These are phyloP conservation scores for Plasmodium fragile DNA, from an alignment of 169 alveolate species.

Conservation along the genomic window DNA sequence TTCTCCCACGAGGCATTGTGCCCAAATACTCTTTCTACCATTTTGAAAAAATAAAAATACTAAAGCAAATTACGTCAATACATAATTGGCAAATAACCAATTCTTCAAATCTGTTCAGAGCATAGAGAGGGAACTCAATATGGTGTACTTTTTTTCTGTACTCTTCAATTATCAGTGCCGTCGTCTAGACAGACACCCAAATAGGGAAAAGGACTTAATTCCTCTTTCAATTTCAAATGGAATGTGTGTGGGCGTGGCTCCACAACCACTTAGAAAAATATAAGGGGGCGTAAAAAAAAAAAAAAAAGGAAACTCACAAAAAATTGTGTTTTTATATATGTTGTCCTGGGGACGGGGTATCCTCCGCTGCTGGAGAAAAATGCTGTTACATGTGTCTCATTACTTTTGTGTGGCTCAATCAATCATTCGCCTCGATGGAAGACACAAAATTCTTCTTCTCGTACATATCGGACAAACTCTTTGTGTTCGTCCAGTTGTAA, in stretches of 20 bases:
- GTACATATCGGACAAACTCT: background rate
- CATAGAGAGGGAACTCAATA: background rate
- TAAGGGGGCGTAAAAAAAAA: background rate
- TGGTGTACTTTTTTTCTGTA: background rate
- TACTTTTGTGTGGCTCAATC: background rate
- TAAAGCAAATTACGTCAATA: background rate
- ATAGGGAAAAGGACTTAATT: background rate
- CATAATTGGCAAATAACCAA: background rate
- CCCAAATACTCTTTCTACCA: background rate
- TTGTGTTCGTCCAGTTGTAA: conserved; percentile 36
- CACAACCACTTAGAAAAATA: no score
- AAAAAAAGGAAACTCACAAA: no score
- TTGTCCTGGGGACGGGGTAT: background rate
- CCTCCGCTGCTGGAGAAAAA: background rate
- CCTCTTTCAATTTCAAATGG: background rate
- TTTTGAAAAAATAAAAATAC: background rate
- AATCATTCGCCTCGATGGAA: conserved; percentile 49
- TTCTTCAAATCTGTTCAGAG: background rate
- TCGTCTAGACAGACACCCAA: background rate
- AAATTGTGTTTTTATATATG: background rate
- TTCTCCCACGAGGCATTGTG: background rate
- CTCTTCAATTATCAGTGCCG: background rate
- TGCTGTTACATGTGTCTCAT: background rate
- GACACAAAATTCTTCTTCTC: conserved; percentile 38
- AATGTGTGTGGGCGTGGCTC: background rate